Evolutionary conservation across 345 rosid species (phyloP).

Genomic region (Linum tenue): DNA sequence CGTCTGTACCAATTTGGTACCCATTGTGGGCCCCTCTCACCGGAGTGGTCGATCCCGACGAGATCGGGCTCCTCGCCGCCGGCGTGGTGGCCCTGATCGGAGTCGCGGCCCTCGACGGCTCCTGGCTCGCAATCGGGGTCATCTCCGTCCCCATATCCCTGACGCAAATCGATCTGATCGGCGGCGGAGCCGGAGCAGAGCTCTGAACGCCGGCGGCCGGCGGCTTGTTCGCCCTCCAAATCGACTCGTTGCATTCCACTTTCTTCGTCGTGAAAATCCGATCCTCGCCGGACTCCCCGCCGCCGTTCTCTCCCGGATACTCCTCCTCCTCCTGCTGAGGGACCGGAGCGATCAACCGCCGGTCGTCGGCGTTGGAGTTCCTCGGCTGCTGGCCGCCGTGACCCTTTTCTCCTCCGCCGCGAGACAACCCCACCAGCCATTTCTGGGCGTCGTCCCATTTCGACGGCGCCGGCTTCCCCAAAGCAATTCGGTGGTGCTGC

Average conservation of each 20-base stretch:
- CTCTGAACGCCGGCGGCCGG: conserved; percentile 15
- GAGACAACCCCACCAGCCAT: conserved; percentile 78
- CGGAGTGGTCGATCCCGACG: conserved; percentile 73
- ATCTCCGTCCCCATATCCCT: conserved; percentile 98
- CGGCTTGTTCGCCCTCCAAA: conserved; percentile 52
- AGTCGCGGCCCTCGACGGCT: conserved; percentile 84
- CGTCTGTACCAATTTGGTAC: conserved; percentile 14
- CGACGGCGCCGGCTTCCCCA: conserved; percentile 85
- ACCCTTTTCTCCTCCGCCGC: conserved; percentile 39
- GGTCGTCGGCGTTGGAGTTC: conserved; percentile 86
- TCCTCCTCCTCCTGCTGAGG: conserved; percentile 66
- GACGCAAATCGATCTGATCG: conserved; percentile 60
- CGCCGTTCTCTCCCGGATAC: conserved; percentile 35
- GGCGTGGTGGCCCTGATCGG: conserved; percentile 79
- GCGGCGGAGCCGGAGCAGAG: conserved; percentile 25
- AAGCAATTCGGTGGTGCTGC: conserved; percentile 51
- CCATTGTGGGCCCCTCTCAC: conserved; percentile 29
- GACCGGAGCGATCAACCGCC: conserved; percentile 75
- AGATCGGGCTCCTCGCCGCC: conserved; percentile 58
- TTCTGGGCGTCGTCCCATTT: conserved; percentile 99
- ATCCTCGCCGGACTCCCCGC: conserved; percentile 28
- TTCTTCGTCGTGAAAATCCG: conserved; percentile 40
- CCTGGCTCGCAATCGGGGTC: conserved; percentile 87
- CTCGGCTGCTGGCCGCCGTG: conserved; percentile 43
- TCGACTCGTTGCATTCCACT: conserved; percentile 48